Percentiles rank a stretch among this genome's conserved stretches.
These are phyloP conservation scores for Collybia sordida DNA, from an alignment of 768 basidiomycete genomes.

Conservation along the genomic window DNA sequence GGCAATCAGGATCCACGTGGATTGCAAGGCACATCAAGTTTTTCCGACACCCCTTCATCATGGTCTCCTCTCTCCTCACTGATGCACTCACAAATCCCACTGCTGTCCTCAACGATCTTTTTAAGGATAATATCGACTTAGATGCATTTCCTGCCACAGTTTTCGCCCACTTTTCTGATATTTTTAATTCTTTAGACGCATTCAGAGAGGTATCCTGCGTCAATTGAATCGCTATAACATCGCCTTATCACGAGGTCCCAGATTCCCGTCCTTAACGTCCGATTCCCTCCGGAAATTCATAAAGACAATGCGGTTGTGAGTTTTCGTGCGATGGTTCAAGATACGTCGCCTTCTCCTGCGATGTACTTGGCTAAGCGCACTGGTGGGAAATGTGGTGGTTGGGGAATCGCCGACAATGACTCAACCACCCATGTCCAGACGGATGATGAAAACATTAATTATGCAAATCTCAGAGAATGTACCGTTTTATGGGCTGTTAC, in stretches of 20 bases:
- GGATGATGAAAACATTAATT: constrained; percentile 30
- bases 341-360: constrained; percentile 72
- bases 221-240: background rate
- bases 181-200: constrained; percentile 40
- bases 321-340: constrained; percentile 81
- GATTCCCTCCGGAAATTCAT: constrained; percentile 48
- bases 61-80: constrained; percentile 52
- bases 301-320: constrained; percentile 58
- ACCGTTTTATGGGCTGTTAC: constrained; percentile 71
- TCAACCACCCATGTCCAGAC: constrained; percentile 3
- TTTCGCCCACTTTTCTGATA: constrained; percentile 41
- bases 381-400: constrained; percentile 61
- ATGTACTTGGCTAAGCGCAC: constrained; percentile 59
- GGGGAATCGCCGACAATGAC: constrained; percentile 55
- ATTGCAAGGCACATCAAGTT: no score
- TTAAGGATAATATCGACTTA: constrained; percentile 24
- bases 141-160: constrained; percentile 43
- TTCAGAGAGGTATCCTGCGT: constrained; percentile 34
- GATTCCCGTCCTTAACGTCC: constrained; percentile 58
- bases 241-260: constrained; percentile 21
- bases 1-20: no score
- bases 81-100: constrained; percentile 53
- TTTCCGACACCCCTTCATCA: no score
- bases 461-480: constrained; percentile 59
- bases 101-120: constrained; percentile 48